A percentile compares a stretch with the other conserved stretches of the same genome.
phyloP scores from a whole-genome alignment of 2,329 filamentous ascomycete species.

The Fusarium torulosum region DNA sequence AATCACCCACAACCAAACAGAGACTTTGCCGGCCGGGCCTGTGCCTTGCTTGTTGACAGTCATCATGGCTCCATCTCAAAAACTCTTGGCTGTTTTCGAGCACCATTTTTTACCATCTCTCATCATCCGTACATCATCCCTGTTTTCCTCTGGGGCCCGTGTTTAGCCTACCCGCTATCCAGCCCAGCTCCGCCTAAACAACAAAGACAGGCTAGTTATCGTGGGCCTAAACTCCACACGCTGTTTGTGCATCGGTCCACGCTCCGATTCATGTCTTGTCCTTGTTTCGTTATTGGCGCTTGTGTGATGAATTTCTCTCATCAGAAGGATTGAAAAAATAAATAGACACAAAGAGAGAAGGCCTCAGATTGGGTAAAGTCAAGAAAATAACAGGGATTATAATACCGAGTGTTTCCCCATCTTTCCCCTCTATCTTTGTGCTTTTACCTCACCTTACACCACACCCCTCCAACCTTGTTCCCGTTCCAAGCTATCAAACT shows the following conservation, averaged over 20 bases:
- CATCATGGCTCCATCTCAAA: conserved; percentile 15
- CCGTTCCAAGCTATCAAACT: conserved; percentile 27
- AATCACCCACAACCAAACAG: background rate
- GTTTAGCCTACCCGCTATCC: conserved; percentile 47
- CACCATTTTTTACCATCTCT: background rate
- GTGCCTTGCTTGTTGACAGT: conserved; percentile 8
- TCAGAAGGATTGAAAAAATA: background rate
- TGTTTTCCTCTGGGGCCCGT: conserved; percentile 36
- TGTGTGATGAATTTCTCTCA: conserved; percentile 5
- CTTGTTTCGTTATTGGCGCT: conserved; percentile 14
- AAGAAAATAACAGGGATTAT: conserved; percentile 8
- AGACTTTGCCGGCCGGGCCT: conserved; percentile 3
- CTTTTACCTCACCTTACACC: conserved; percentile 10
- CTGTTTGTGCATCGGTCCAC: conserved; percentile 29
- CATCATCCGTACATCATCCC: conserved; percentile 34
- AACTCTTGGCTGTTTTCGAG: conserved; percentile 3
- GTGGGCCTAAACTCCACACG: conserved; percentile 30
- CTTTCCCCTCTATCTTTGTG: conserved; percentile 7
- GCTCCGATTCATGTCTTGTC: conserved; percentile 24
- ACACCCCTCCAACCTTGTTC: conserved; percentile 20
- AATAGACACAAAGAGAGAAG: background rate
- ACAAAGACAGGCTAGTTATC: conserved; percentile 23
- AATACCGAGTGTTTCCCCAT: conserved; percentile 31
- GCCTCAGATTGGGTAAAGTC: background rate
- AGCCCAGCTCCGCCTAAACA: conserved; percentile 31